Base-by-base conservation (phyloP, 805 yeast species). In the Phaffomyces thermotolerans region DNA sequence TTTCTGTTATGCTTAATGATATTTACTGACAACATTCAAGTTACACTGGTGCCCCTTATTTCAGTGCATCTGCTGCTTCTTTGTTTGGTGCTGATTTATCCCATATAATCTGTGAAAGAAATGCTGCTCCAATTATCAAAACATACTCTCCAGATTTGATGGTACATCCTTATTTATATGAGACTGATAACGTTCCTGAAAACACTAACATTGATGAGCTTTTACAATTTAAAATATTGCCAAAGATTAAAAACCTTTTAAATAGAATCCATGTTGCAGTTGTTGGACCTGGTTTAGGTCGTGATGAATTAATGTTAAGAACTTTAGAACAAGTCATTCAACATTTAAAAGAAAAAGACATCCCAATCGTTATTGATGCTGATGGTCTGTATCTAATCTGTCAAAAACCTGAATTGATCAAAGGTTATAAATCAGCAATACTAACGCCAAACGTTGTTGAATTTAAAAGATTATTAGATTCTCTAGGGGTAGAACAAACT, bases 1-100 rank as follows among this genome's bases (percentile, higher is more conserved):
- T n/a, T n/a, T n/a, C n/a, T n/a, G n/a, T n/a, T n/a, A n/a, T n/a
- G n/a, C n/a, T n/a, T n/a, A n/a, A n/a, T n/a, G 12, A 25, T 10
- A 25, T 8, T 8, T 25, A 4, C 22, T 13, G 2, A 51, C 50
- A 15, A 14, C 13, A 5, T 17, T 8, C 4, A 15, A 66, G 72
- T 60, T 91, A 89, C 60, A 90, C 97, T 0, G 99, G 99, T 0
- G 99, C 99, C 0, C 98, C 98, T 2, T 93, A 72, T 63, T 93
- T 93, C 61, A 75, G 95, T 31, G 84, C 95, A 6, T 83, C 84
- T 59, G 84, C 96, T 1, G 78, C 95, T 1, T 85, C 95, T 2
- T 64, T 84, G 32, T 72, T 83, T 40, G 99, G 99, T 1, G 82
- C 89, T 42, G 99, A 91, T 59, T 69, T 93, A 66, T 76, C 91